Evolutionary conservation across 768 basidiomycete species (phyloP).

Genomic region (Tricholoma furcatifolium): DNA sequence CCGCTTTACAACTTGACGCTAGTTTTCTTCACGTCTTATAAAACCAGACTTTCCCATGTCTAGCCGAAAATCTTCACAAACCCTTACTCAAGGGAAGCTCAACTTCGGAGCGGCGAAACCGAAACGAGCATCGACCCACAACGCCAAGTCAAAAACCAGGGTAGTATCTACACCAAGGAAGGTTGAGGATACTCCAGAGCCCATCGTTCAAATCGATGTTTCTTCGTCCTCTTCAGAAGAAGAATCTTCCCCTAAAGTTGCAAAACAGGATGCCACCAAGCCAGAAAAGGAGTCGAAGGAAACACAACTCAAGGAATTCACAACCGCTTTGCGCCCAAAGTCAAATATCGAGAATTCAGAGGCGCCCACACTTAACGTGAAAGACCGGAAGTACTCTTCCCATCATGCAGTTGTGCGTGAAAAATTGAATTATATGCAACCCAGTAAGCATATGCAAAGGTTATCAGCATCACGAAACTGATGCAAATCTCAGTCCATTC

Average conservation of each 20-base stretch:
- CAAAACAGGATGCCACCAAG: neutral
- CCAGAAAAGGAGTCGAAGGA: no score
- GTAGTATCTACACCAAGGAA: conserved; percentile 12
- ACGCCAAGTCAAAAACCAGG: conserved; percentile 21
- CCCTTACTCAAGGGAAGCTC: conserved; percentile 44
- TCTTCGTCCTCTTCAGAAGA: conserved; percentile 19
- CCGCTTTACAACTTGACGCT: neutral
- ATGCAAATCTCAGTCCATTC: conserved; percentile 54
- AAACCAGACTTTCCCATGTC: neutral
- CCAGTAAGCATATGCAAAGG: conserved; percentile 51
- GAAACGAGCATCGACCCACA: conserved; percentile 27
- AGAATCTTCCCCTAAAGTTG: conserved; percentile 9
- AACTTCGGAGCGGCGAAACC: conserved; percentile 47
- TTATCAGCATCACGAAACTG: neutral
- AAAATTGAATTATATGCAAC: conserved; percentile 53
- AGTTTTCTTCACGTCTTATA: neutral
- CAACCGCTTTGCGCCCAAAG: neutral
- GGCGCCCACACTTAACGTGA: conserved; percentile 41
- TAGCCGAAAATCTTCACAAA: conserved; percentile 9
- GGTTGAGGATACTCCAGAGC: conserved; percentile 14
- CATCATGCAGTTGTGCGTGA: conserved; percentile 44
- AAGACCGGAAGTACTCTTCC: conserved; percentile 50
- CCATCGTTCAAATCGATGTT: conserved; percentile 23
- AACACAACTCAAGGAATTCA: neutral
- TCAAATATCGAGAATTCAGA: conserved; percentile 12